Evolutionary conservation across 2,329 filamentous ascomycete genomes (phyloP).

Genomic region (Epichloe scottii): DNA sequence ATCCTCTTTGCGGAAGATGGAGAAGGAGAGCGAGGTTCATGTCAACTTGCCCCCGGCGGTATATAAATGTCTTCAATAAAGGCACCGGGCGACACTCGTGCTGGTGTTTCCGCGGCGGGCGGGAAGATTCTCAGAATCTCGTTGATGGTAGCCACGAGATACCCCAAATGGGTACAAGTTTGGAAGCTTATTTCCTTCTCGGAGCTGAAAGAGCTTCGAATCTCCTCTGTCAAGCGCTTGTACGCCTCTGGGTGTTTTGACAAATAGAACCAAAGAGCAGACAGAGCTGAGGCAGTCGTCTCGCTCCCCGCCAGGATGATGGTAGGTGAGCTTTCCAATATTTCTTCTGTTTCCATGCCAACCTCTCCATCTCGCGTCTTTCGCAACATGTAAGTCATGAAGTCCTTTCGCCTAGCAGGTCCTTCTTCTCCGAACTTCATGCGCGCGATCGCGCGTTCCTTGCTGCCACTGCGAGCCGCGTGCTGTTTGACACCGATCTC

Average conservation of each 20-base stretch:
- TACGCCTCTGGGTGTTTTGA: slow-evolving; percentile 17
- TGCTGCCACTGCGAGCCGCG: slow-evolving; percentile 10
- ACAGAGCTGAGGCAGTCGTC: slow-evolving; percentile 21
- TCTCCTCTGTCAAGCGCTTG: slow-evolving; percentile 22
- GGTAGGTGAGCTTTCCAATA: slow-evolving; percentile 14
- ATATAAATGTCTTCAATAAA: slow-evolving; percentile 21
- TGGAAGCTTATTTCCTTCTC: slow-evolving; percentile 25
- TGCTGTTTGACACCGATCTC: not conserved
- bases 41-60: slow-evolving; percentile 20
- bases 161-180: slow-evolving; percentile 17
- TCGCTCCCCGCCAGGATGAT: slow-evolving; percentile 21
- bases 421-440: slow-evolving; percentile 12
- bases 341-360: slow-evolving; percentile 22
- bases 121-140: slow-evolving; percentile 31
- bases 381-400: slow-evolving; percentile 18
- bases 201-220: slow-evolving; percentile 9
- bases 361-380: slow-evolving; percentile 17
- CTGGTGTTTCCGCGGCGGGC: slow-evolving; percentile 17
- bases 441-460: slow-evolving; percentile 11
- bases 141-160: slow-evolving; percentile 28
- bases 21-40: too few relatives aligned
- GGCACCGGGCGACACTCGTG: slow-evolving; percentile 18
- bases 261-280: slow-evolving; percentile 18
- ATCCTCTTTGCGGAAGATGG: too few relatives aligned
- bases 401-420: slow-evolving; percentile 10